These are phyloP conservation scores for Wallacemonas sp. DNA, from an alignment of 208 protist genomes.

Conservation along the genomic window DNA sequence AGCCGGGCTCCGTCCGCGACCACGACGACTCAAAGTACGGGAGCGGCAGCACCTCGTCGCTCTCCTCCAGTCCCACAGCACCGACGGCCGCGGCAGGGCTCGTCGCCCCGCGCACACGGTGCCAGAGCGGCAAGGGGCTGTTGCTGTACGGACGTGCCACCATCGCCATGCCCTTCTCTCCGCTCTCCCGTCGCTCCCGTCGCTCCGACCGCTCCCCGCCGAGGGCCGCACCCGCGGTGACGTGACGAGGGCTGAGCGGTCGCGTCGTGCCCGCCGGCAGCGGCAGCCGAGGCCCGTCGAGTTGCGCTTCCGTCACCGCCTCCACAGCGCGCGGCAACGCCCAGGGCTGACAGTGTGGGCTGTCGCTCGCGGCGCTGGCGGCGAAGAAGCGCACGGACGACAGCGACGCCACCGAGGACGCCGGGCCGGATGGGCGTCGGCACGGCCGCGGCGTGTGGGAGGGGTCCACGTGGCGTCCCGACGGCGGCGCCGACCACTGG, in stretches of 20 bases:
- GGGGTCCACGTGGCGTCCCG: not conserved
- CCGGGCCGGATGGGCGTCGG: not conserved
- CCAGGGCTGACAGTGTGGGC: not conserved
- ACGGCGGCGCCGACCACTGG: not conserved
- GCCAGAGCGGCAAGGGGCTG: no score
- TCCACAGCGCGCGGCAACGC: not conserved
- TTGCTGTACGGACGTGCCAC: no score
- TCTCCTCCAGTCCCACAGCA: not conserved
- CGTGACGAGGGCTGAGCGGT: no score
- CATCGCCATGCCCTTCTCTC: no score
- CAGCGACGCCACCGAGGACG: constrained; percentile 3
- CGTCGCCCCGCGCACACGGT: no score
- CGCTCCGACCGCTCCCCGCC: no score
- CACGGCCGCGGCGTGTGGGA: not conserved
- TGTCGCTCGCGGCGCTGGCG: not conserved
- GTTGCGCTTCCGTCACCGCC: not conserved
- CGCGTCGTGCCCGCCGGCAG: not conserved
- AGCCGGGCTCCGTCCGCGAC: not conserved
- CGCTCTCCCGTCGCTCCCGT: no score
- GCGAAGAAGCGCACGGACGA: constrained; percentile 10
- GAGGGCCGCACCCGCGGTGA: no score
- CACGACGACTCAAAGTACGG: constrained; percentile 8
- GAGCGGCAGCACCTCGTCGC: constrained; percentile 1
- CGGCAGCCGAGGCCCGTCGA: not conserved
- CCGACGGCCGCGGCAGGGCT: not conserved